Conservation (phyloP, 2,329 filamentous ascomycete genomes). For the Aspergillus brunneoviolaceus region DNA sequence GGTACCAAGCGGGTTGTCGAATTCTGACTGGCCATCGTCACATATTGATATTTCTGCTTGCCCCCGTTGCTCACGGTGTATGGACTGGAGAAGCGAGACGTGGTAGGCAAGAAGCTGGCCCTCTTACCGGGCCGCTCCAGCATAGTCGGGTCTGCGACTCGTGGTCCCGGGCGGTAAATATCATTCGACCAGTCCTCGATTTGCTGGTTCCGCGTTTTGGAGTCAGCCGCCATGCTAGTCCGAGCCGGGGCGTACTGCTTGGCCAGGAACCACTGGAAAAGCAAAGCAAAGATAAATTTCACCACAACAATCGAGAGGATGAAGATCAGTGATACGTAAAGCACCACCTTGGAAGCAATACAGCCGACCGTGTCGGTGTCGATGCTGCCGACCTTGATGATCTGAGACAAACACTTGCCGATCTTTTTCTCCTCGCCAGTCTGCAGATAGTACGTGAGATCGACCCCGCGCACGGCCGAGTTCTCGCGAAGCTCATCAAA, state of each 20-base stretch:
- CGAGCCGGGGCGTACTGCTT: slow-evolving; percentile 80
- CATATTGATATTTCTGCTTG: slow-evolving; percentile 61
- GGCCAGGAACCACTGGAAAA: slow-evolving; percentile 96
- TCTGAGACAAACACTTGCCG: slow-evolving; percentile 84
- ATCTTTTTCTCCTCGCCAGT: slow-evolving; percentile 73
- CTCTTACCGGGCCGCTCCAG: slow-evolving; percentile 76
- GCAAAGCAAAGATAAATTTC: slow-evolving; percentile 82
- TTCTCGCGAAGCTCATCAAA: slow-evolving; percentile 79
- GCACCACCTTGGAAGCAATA: slow-evolving; percentile 94
- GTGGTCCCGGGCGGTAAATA: slow-evolving; percentile 87
- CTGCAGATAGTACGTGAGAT: slow-evolving; percentile 87
- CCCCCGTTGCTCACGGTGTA: slow-evolving; percentile 70
- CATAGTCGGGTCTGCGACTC: slow-evolving; percentile 72
- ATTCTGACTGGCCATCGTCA: slow-evolving; percentile 92
- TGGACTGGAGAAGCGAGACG: slow-evolving; percentile 89
- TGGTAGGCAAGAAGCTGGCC: slow-evolving; percentile 85
- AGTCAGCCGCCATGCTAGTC: slow-evolving; percentile 77
- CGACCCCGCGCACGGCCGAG: slow-evolving; percentile 71
- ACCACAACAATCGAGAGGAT: slow-evolving; percentile 84
- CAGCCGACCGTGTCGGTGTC: slow-evolving; percentile 96
- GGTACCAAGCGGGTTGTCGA: slow-evolving; percentile 71
- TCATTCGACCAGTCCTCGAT: slow-evolving; percentile 98
- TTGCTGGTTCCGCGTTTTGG: slow-evolving; percentile 82
- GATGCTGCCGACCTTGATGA: slow-evolving; percentile 92
- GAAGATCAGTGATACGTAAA: slow-evolving; percentile 88